Evolutionary conservation across 2,329 filamentous ascomycete species (phyloP).

Genomic region (Cercospora zeina): DNA sequence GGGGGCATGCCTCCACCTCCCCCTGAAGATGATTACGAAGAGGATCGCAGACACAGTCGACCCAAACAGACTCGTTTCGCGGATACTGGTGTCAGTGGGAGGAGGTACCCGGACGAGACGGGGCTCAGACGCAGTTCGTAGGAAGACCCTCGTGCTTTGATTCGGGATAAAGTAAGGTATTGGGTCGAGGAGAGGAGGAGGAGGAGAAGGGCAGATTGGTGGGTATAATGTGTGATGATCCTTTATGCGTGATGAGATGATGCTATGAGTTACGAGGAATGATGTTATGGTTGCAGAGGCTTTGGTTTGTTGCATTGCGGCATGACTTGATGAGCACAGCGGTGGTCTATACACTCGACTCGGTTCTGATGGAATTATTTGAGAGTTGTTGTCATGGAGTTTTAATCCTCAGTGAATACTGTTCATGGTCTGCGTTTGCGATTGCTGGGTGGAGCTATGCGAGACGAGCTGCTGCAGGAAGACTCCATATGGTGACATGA

Average conservation of each 20-base stretch:
- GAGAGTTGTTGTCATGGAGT: too few relatives aligned
- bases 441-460: too few relatives aligned
- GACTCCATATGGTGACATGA: too few relatives aligned
- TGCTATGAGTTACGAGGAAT: background rate
- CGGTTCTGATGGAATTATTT: too few relatives aligned
- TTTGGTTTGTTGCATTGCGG: too few relatives aligned
- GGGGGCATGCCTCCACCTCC: background rate
- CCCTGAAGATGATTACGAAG: constrained; percentile 21
- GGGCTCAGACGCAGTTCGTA: constrained; percentile 14
- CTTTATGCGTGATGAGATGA: constrained; percentile 1
- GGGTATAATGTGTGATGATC: background rate
- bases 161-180: constrained; percentile 9
- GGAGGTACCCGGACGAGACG: constrained; percentile 21
- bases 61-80: constrained; percentile 23
- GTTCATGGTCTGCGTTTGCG: too few relatives aligned
- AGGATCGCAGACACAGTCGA: constrained; percentile 17
- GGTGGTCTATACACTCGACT: too few relatives aligned
- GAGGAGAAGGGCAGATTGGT: background rate
- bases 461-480: too few relatives aligned
- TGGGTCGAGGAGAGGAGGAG: constrained; percentile 13
- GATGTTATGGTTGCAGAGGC: background rate
- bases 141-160: constrained; percentile 13
- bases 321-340: too few relatives aligned
- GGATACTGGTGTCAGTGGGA: constrained; percentile 22
- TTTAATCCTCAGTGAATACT: too few relatives aligned